Conservation (phyloP, 1,284 basidiomycete species). For the Trichosporon sp. region DNA sequence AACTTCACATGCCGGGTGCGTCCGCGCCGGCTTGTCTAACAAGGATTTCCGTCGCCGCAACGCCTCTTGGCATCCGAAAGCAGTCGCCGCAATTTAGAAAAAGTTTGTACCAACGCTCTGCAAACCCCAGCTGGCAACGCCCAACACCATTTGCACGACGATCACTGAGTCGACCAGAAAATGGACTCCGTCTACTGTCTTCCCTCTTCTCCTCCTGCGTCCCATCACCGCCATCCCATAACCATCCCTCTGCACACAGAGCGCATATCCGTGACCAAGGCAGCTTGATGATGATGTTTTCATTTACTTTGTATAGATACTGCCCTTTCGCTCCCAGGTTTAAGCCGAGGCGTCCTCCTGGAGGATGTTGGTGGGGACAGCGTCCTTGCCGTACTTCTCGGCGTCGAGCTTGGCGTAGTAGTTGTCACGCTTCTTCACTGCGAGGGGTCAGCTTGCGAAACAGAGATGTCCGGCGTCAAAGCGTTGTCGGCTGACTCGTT, state of each 20-base stretch:
- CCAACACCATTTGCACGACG: neutral
- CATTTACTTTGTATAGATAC: constrained; percentile 1
- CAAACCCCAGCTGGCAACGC: neutral
- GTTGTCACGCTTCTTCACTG: constrained; percentile 22
- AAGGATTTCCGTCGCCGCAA: neutral
- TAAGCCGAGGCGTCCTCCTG: neutral
- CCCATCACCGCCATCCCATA: too few relatives aligned
- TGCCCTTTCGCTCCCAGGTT: neutral
- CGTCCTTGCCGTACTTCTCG: constrained; percentile 8
- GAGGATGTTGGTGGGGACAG: constrained; percentile 4
- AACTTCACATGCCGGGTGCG: neutral
- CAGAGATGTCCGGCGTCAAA: too few relatives aligned
- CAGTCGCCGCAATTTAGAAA: neutral
- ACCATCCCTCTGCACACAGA: too few relatives aligned
- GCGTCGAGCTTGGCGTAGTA: constrained; percentile 23
- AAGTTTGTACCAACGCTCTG: neutral
- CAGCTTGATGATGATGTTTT: neutral
- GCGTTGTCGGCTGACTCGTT: too few relatives aligned
- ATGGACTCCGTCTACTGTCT: too few relatives aligned
- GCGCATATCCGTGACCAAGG: too few relatives aligned
- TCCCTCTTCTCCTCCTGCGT: too few relatives aligned
- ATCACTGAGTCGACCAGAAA: neutral
- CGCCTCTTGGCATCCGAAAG: neutral
- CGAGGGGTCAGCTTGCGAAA: constrained; percentile 2
- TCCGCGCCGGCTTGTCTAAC: neutral